Conservation (phyloP, 2,329 filamentous ascomycete species). For the Penicillium olsonii region DNA sequence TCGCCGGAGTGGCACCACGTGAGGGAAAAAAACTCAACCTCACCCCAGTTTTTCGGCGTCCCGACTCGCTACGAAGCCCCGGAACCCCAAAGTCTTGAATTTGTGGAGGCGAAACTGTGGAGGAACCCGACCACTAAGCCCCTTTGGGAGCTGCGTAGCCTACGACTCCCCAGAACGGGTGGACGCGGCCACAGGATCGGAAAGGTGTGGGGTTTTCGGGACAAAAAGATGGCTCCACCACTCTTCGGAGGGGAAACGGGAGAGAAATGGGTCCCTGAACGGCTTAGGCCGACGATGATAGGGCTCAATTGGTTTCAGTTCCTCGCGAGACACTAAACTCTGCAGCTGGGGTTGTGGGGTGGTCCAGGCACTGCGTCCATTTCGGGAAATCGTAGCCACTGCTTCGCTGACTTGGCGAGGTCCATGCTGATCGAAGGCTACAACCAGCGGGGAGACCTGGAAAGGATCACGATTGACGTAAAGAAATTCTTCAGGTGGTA, state of each 20-base stretch:
- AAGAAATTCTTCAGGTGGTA: conserved; percentile 2
- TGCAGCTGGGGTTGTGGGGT: not conserved
- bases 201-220: conserved; percentile 6
- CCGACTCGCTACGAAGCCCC: conserved; percentile 16
- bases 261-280: not conserved
- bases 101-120: conserved; percentile 21
- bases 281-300: conserved; percentile 1
- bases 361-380: not conserved
- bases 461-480: conserved; percentile 9
- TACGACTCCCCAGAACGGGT: not conserved
- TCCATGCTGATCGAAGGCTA: conserved; percentile 16
- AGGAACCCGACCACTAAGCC: conserved; percentile 13
- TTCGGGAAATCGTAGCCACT: conserved; percentile 19
- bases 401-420: conserved; percentile 7
- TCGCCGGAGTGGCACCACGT: conserved; percentile 4
- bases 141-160: not conserved
- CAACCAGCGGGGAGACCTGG: conserved; percentile 6
- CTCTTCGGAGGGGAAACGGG: not conserved
- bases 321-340: not conserved
- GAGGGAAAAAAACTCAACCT: conserved; percentile 16
- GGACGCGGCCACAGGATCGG: not conserved
- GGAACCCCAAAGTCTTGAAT: conserved; percentile 13
- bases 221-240: not conserved
- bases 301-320: not conserved
- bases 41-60: conserved; percentile 19